Base-by-base conservation (phyloP, 495 filamentous ascomycete species). In the Amphirosellinia nigrospora region DNA sequence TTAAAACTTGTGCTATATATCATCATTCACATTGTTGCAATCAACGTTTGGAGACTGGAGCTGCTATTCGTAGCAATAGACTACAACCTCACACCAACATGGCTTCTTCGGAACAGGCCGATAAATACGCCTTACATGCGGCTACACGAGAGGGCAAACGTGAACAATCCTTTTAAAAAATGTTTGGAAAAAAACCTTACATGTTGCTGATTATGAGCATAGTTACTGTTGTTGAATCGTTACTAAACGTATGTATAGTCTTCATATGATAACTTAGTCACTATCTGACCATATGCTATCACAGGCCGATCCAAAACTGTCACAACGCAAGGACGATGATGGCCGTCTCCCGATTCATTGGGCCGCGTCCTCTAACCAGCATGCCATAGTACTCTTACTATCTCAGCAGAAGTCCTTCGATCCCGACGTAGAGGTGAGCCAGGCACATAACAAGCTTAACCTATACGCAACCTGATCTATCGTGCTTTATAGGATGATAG, bases 281-380 rank as follows among this genome's bases (percentile, higher is more conserved):
- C 19, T 34, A 32, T 28, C 60, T 71, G 11, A 68, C 74, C 75
- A 55, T 74, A 70, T 34, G 32, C 60, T 53, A 39, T 66, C 63
- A 71, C 70, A 96, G 89, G 90, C 91, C 73, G 94, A 96, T 74
- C 90, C 93, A 0, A 93, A 92, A 72, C 86, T 94, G 48, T 90
- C 92, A 16, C 83, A 82, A 41, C 83, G 82, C 58, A 91, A 89
- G 78, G 96, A 99, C 74, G 90, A 92, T 60, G 96, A 99, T 78
- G 93, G 94, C 60, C 92, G 96, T 60, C 87, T 97, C 28, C 92
- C 96, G 0, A 90, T 98, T 62, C 96, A 99, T 81, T 99, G 96
- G 96, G 96, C 96, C 1, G 88, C 89, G 16, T 96, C 94, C 52
- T 91, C 91, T 79, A 96, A 95, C 77, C 90, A 88, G 46, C 80